Evolutionary conservation across 306 rosid genomes (phyloP), one percentile per base, ranked within the genome.

Genomic region (Rubus idaeus): DNA sequence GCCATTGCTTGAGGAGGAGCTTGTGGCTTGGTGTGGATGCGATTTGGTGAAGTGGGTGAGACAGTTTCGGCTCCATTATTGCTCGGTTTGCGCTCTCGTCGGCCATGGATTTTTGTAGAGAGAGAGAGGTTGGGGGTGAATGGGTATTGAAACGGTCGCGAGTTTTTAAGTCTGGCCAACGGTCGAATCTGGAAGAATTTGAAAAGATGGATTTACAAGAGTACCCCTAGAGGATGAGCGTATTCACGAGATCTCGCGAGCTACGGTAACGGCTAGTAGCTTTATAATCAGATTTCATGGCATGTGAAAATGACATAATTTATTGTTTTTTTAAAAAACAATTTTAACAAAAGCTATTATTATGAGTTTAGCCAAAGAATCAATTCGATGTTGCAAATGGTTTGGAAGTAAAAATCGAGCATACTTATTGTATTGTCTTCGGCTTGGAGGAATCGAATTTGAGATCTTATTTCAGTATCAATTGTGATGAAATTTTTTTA

Each of bases 1-100:
- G 93, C 99, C 98, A 96, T 77, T 96, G 99, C 84, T 96, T 96
- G 37, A 96, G 87, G 58, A 96, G 99, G 57, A 96, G 99, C 84
- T 83, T 91, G 91, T 96, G 99, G 81, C 96, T 91, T 5, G 99
- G 98, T 0, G 96, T 91, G 39, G 89, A 88, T 0, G 99, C 97
- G 21, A 96, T 92, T 84, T 96, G 99, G 82, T 90, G 98, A 67
- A 96, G 97, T 47, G 98, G 94, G 90, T 96, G 98, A 3, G 79
- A 62, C 1, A 87, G 77, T 49, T 93, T 96, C 58, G 96, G 75
- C 63, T 92, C 97, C 97, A 96, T 87, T 78, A 91, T 86, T 20
- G 93, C 79, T 57, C 84, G 41, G 68, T 69, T 78, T 62, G 80
- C 40, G 87, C 58, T 85, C 23, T 83, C 83, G 7, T 83, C 89